Evolutionary conservation across 306 rosid genomes (phyloP).

Genomic region (Luffa aegyptiaca): DNA sequence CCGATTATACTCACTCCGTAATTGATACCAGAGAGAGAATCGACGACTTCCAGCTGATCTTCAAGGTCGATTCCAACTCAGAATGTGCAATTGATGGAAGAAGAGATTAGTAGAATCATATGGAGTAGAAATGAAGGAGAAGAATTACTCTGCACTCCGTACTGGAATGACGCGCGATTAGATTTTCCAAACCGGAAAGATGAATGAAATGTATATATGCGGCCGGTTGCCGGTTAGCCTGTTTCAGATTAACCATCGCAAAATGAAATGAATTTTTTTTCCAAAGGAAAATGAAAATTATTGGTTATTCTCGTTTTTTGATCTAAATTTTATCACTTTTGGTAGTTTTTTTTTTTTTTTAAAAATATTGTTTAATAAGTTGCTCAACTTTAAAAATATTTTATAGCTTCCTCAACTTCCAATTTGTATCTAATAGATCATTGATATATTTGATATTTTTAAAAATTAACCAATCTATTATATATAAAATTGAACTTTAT

Average conservation of each 20-base stretch:
- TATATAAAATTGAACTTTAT: too few species aligned
- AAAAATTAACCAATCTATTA: too few species aligned
- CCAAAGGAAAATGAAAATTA: not conserved
- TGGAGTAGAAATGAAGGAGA: not conserved
- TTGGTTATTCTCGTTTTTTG: not conserved
- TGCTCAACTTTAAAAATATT: too few species aligned
- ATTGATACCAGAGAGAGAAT: conserved; percentile 1
- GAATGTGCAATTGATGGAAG: not conserved
- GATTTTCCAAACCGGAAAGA: not conserved
- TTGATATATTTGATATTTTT: too few species aligned
- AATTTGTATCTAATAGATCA: too few species aligned
- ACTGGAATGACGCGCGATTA: conserved; percentile 1
- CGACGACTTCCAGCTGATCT: not conserved
- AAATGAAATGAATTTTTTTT: not conserved
- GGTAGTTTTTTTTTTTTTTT: not conserved
- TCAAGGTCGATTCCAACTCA: not conserved
- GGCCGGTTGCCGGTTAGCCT: conserved; percentile 1
- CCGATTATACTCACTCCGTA: not conserved
- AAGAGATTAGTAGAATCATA: not conserved
- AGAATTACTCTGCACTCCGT: not conserved
- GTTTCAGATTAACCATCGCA: not conserved
- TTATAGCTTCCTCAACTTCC: too few species aligned
- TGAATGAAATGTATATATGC: not conserved
- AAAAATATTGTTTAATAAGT: too few species aligned
- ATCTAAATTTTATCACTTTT: not conserved